These are phyloP conservation scores for Fusarium equiseti DNA, from an alignment of 2,329 filamentous ascomycete species.

Conservation along the genomic window DNA sequence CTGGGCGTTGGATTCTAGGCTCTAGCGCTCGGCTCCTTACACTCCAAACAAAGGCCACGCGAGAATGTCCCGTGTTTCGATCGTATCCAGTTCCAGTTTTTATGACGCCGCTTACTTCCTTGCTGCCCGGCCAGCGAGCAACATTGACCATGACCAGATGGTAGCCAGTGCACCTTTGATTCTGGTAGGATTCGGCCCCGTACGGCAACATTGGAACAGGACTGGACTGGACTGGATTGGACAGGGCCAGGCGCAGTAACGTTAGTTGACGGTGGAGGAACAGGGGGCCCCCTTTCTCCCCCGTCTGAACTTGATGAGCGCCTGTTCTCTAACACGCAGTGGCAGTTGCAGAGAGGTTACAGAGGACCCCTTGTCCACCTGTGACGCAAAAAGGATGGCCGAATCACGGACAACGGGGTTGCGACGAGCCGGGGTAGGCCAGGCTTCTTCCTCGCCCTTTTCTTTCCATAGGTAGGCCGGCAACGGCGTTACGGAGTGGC, in stretches of 20 bases:
- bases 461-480: background rate
- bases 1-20: background rate
- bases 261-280: conserved; percentile 39
- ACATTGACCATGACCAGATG: conserved; percentile 25
- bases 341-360: conserved; percentile 29
- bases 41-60: conserved; percentile 41
- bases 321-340: conserved; percentile 27
- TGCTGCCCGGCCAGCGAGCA: conserved; percentile 36
- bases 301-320: conserved; percentile 23
- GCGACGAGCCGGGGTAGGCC: conserved; percentile 29
- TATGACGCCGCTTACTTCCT: conserved; percentile 9
- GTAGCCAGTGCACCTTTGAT: conserved; percentile 30
- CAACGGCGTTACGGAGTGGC: conserved; percentile 27
- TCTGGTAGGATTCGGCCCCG: conserved; percentile 3
- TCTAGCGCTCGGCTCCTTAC: background rate
- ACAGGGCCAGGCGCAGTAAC: conserved; percentile 26
- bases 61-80: conserved; percentile 39
- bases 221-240: background rate
- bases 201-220: background rate
- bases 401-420: conserved; percentile 41
- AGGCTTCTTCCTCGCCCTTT: conserved; percentile 9
- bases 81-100: conserved; percentile 27
- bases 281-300: conserved; percentile 21
- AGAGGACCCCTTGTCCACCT: conserved; percentile 43
- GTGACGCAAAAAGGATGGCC: conserved; percentile 44